phyloP scores from a whole-genome alignment of 2,329 filamentous ascomycete genomes.

The Talaromyces atroroseus region DNA sequence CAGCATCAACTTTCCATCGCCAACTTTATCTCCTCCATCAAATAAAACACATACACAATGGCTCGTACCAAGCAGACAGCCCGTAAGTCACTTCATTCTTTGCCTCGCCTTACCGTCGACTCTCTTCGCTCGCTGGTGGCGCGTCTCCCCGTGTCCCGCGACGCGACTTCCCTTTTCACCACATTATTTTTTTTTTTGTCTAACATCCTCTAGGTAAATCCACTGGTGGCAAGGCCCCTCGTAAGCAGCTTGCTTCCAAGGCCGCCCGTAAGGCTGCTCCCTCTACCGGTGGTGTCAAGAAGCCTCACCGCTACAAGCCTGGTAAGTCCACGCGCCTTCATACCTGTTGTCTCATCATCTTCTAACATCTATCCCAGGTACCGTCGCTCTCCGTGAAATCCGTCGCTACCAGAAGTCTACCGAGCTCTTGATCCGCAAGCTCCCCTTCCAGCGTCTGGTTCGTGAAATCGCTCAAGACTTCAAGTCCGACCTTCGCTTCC shows the following conservation, averaged over 20 bases:
- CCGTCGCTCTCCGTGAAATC: slow-evolving; percentile 97
- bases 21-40: slow-evolving; percentile 27
- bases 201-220: slow-evolving; percentile 56
- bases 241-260: slow-evolving; percentile 99
- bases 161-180: slow-evolving; percentile 2
- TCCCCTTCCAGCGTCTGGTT: slow-evolving; percentile 95
- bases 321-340: slow-evolving; percentile 42
- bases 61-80: slow-evolving; percentile 51
- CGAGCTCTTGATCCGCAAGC: slow-evolving; percentile 92
- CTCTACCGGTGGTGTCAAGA: slow-evolving; percentile 95
- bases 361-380: slow-evolving; percentile 44
- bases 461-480: slow-evolving; percentile 96
- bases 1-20: slow-evolving; percentile 27
- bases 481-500: slow-evolving; percentile 94
- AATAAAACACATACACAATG: slow-evolving; percentile 33
- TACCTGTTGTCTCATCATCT: neutral
- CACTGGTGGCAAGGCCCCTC: slow-evolving; percentile 66
- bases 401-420: slow-evolving; percentile 97
- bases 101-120: slow-evolving; percentile 5
- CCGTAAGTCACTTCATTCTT: slow-evolving; percentile 36
- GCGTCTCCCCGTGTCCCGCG: slow-evolving; percentile 12
- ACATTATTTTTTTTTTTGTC: neutral
- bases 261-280: slow-evolving; percentile 97
- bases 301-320: slow-evolving; percentile 86
- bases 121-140: slow-evolving; percentile 16